Base-by-base conservation (phyloP, 2,329 filamentous ascomycete species). In the Talaromyces islandicus region DNA sequence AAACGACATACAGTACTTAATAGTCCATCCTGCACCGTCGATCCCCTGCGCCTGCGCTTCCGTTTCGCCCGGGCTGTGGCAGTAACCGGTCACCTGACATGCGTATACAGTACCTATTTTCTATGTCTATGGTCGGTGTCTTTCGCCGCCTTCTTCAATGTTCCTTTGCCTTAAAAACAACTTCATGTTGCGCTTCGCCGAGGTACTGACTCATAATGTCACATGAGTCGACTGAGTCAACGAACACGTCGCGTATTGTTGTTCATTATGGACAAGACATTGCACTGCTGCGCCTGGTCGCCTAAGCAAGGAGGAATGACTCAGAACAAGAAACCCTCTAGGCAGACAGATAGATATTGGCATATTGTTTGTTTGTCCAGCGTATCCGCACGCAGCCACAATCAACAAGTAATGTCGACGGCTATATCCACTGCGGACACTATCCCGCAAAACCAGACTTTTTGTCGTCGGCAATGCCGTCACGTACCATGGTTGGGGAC, bases 361-460 rank as follows among this genome's bases (percentile, higher is more conserved):
- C 35, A 38, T n/a, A 38, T 38, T n/a, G 2, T 4, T 38, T n/a
- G 4, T 38, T 17, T 38, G 35, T 17, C 7, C 35, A 38, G 14
- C 32, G 19, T 24, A 7, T 2, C 43, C 1, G 43, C 4, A 24
- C 43, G 24, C 43, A 7, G 43, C 43, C 43, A 46, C 43, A 24
- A 46, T 24, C 43, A 14, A 10, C 19, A 19, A 14, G 24, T 12
- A 0, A 19, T 46, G 19, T 30, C 24, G 32, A 38, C 29, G 27
- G 41, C 27, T 50, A 32, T 51, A 54, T 27, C 58, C 58, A 56
- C 58, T 56, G 38, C 58, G 58, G 58, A 51, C 53, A 12, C 58
- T 59, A 59, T 59, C 57, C 41, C 53, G 29, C 52, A 38, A 52
- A 27, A 21, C 58, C 58, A 59, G 53, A 56, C 29, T 56, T 51